Base-by-base conservation (phyloP, 495 filamentous ascomycete genomes). In the Penicillium verhagenii region DNA sequence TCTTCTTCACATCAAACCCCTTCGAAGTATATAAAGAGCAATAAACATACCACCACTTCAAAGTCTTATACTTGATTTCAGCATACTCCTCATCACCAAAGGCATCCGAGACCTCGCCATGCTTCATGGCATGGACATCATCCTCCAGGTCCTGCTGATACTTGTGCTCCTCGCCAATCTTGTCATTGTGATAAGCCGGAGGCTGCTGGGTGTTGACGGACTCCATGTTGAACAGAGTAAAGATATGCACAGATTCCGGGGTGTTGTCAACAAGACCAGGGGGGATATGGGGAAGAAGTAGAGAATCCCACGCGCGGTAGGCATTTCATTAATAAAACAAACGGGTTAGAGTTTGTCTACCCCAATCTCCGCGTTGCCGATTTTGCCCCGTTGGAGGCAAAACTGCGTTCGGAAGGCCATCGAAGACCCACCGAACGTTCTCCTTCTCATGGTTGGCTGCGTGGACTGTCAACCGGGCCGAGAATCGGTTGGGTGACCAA, bases 41-140 rank as follows among this genome's bases (percentile, higher is more conserved):
- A 45, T 43, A 69, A n/a, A n/a, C 69, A 50, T 65, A 73, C 75
- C 76, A 79, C 75, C 76, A 79, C 57, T 67, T 67, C 60, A 79
- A 53, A 8, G 74, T 77, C 60, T 72, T 75, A 53, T 78, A 78
- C 57, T 76, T 75, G 58, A 75, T 69, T 49, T 75, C 75, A 5
- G 70, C 71, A 33, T 65, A 67, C 26, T 67, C 68, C 56, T 78
- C 75, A 40, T 76, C 68, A 33, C 72, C 75, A 50, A 78, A 77
- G 7, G 76, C 70, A 60, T 76, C 68, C 6, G 54, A 50, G 7
- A 65, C 63, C 40, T 65, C 61, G 16, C 65, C 64, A 42, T 64
- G 50, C 61, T 72, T 67, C 4, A 78, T 63, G 50, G 69, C 67
- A 23, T 74, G 66, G 35, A 76, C 23, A 62, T 65, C 50, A 76